A percentile compares a stretch with the other conserved stretches of the same genome.
Conservation (phyloP, 2,329 filamentous ascomycete genomes). For the Magnaporthiopsis incrustans region DNA sequence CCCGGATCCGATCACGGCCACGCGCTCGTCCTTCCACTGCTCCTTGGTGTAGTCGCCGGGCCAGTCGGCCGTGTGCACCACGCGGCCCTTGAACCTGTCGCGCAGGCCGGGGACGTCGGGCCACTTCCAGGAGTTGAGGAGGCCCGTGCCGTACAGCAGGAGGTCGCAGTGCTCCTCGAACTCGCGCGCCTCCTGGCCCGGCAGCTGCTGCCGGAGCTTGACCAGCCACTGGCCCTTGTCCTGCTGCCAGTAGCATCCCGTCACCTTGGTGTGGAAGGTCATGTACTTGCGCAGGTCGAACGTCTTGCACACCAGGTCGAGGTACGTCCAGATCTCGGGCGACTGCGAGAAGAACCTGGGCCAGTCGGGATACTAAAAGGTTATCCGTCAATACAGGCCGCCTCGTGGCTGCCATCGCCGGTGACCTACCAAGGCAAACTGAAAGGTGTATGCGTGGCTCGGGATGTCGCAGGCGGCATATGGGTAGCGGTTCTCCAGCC, state of each 20-base stretch:
- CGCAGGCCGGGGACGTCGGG: conserved; percentile 23
- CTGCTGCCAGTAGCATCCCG: conserved; percentile 35
- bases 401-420: too few relatives aligned
- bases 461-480: conserved; percentile 31
- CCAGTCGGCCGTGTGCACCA: conserved; percentile 23
- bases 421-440: conserved; percentile 11
- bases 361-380: conserved; percentile 21
- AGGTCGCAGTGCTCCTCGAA: conserved; percentile 13
- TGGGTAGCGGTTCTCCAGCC: conserved; percentile 42
- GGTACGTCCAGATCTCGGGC: conserved; percentile 19
- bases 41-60: conserved; percentile 11
- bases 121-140: conserved; percentile 17
- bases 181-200: conserved; percentile 9
- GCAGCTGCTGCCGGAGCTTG: conserved; percentile 18
- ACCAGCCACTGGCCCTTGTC: conserved; percentile 27
- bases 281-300: conserved; percentile 31
- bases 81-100: conserved; percentile 19
- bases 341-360: conserved; percentile 19
- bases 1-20: conserved; percentile 24
- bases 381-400: too few relatives aligned
- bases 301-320: conserved; percentile 23
- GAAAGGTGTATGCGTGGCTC: conserved; percentile 30
- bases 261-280: conserved; percentile 32
- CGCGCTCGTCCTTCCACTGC: conserved; percentile 16
- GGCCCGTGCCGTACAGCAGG: conserved; percentile 13